Conservation (phyloP, 176 grass and related monocot species). For the bread wheat (Triticum aestivum) region DNA sequence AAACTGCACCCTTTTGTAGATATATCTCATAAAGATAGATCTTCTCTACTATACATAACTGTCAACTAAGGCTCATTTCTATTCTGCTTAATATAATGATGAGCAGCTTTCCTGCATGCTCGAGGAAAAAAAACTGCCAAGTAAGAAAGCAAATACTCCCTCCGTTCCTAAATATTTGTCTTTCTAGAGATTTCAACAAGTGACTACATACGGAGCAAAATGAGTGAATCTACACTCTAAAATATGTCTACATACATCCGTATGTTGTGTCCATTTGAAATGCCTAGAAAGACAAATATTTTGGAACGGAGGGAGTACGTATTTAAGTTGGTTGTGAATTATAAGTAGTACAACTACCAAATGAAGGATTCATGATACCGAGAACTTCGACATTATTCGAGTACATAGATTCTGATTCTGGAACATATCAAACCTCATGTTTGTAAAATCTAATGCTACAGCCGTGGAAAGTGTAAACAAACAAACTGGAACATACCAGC, state of each 20-base stretch:
- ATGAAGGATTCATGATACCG: constrained; percentile 9
- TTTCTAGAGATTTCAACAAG: too few relatives aligned
- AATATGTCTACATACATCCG: too few relatives aligned
- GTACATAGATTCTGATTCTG: constrained; percentile 6
- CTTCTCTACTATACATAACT: constrained; percentile 17
- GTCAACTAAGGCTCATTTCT: background rate
- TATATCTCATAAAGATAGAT: background rate
- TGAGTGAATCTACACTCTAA: too few relatives aligned
- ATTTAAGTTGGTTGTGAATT: background rate
- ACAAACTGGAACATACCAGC: constrained; percentile 37
- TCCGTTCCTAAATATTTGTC: too few relatives aligned
- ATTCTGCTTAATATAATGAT: too few relatives aligned
- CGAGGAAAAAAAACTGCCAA: too few relatives aligned
- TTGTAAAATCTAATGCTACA: background rate
- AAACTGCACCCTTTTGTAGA: background rate
- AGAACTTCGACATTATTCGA: background rate
- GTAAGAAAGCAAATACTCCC: background rate
- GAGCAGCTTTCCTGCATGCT: too few relatives aligned
- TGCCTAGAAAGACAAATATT: too few relatives aligned
- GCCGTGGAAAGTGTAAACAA: background rate
- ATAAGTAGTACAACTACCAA: background rate
- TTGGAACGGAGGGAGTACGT: background rate
- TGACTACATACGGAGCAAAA: too few relatives aligned
- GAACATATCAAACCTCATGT: background rate
- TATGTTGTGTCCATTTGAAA: too few relatives aligned